Percentiles rank a stretch among this genome's conserved stretches.
phyloP scores from a whole-genome alignment of 306 rosid genomes.

The Gastrolobium bilobum region DNA sequence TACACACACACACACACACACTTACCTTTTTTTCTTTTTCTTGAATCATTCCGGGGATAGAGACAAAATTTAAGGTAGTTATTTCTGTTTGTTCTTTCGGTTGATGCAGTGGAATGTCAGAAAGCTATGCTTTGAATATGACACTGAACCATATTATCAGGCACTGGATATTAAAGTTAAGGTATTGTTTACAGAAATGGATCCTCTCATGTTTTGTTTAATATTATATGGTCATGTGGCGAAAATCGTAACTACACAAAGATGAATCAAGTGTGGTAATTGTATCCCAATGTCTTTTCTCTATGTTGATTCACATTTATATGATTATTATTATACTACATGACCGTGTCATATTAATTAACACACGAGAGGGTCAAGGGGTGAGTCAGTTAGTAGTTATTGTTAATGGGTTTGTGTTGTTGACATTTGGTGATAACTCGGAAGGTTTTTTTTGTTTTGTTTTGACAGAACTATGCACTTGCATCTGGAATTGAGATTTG shows the following conservation, averaged over 20 bases:
- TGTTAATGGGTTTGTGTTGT: not conserved
- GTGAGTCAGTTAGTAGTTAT: not conserved
- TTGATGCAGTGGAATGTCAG: slow-evolving; percentile 78
- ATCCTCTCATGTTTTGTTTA: too few species aligned
- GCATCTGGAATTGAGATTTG: slow-evolving; percentile 77
- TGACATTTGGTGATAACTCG: slow-evolving; percentile 12
- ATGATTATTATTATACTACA: too few species aligned
- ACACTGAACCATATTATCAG: slow-evolving; percentile 91
- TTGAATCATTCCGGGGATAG: not conserved
- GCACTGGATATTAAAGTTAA: slow-evolving; percentile 73
- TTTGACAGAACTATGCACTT: slow-evolving; percentile 63
- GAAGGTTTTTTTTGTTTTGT: slow-evolving; percentile 4
- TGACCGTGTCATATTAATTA: too few species aligned
- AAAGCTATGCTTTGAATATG: slow-evolving; percentile 88
- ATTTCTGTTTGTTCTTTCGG: slow-evolving; percentile 26
- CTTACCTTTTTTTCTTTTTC: not conserved
- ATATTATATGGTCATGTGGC: too few species aligned
- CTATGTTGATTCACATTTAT: too few species aligned
- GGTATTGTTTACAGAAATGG: slow-evolving; percentile 57
- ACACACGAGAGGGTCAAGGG: not conserved
- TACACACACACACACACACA: too few species aligned
- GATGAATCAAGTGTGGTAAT: too few species aligned
- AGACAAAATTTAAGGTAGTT: not conserved
- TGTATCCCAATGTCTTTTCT: too few species aligned
- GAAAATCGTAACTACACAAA: too few species aligned